Evolutionary conservation across 805 yeast species (phyloP).

Genomic region (Scheffersomyces stipitis): DNA sequence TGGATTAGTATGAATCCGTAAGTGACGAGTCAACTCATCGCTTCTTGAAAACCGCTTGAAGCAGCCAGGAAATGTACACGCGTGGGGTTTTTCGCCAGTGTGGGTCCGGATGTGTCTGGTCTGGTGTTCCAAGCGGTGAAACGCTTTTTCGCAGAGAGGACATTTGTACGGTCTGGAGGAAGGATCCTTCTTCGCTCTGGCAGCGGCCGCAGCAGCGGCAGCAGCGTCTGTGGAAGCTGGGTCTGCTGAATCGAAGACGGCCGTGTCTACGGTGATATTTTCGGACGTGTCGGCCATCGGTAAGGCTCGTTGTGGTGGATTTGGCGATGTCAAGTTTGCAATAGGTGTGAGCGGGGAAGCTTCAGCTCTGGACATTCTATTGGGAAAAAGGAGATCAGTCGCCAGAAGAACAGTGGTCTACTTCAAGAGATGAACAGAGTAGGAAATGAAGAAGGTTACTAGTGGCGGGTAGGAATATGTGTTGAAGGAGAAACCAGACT

Average conservation of each 20-base stretch:
- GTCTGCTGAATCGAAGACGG: neutral
- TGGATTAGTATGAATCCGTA: slow-evolving; percentile 73
- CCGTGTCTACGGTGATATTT: neutral
- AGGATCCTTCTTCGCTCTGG: slow-evolving; percentile 10
- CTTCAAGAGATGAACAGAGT: too few relatives aligned
- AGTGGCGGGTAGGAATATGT: too few relatives aligned
- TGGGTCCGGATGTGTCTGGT: slow-evolving; percentile 90
- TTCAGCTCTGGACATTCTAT: too few relatives aligned
- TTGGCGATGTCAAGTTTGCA: neutral
- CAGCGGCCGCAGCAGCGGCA: neutral
- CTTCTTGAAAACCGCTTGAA: slow-evolving; percentile 73
- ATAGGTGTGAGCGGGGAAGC: too few relatives aligned
- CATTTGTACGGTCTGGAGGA: slow-evolving; percentile 73
- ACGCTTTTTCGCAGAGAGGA: slow-evolving; percentile 80
- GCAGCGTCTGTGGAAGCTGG: neutral
- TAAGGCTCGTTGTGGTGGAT: neutral
- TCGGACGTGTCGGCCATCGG: neutral
- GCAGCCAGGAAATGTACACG: slow-evolving; percentile 83
- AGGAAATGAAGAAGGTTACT: too few relatives aligned
- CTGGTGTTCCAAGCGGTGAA: slow-evolving; percentile 86
- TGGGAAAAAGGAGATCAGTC: too few relatives aligned
- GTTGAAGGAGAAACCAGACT: too few relatives aligned
- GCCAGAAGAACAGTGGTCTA: too few relatives aligned
- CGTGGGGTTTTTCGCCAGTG: slow-evolving; percentile 91
- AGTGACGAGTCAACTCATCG: slow-evolving; percentile 85